phyloP scores from a whole-genome alignment of 2,329 filamentous ascomycete species.

The Diplocarpon rosae region DNA sequence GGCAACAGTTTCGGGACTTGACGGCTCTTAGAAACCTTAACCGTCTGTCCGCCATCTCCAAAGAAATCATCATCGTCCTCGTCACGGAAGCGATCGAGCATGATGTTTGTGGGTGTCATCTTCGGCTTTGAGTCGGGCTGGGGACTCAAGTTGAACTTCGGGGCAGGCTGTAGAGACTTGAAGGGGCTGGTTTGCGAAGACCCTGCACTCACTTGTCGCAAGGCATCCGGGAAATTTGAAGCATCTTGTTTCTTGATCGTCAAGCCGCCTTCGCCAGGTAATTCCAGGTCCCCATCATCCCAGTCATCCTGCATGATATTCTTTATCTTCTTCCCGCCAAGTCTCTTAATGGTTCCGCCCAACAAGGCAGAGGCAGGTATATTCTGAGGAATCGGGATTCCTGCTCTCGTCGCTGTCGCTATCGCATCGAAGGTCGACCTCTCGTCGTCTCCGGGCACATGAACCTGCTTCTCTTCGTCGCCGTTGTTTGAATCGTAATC shows the following conservation, averaged over 20 bases:
- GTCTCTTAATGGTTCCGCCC: slow-evolving; percentile 84
- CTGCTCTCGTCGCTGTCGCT: slow-evolving; percentile 73
- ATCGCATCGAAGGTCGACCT: slow-evolving; percentile 77
- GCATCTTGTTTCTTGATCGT: slow-evolving; percentile 54
- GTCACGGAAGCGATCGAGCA: slow-evolving; percentile 55
- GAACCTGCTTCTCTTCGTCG: slow-evolving; percentile 81
- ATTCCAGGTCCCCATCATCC: slow-evolving; percentile 65
- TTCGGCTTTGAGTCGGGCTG: slow-evolving; percentile 19
- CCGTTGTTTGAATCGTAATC: slow-evolving; percentile 66
- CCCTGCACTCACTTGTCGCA: slow-evolving; percentile 47
- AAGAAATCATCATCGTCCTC: slow-evolving; percentile 52
- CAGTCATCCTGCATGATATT: slow-evolving; percentile 70
- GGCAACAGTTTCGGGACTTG: slow-evolving; percentile 40
- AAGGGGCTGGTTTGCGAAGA: slow-evolving; percentile 43
- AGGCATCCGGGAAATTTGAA: slow-evolving; percentile 52
- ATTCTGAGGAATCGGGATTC: slow-evolving; percentile 81
- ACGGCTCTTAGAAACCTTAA: slow-evolving; percentile 53
- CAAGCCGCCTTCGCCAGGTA: slow-evolving; percentile 49
- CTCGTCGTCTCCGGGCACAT: slow-evolving; percentile 77
- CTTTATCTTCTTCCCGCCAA: slow-evolving; percentile 65
- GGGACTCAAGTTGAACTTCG: slow-evolving; percentile 23
- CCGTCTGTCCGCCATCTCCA: slow-evolving; percentile 52
- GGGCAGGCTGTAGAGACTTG: slow-evolving; percentile 30
- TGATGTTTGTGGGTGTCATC: slow-evolving; percentile 33
- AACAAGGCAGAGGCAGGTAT: slow-evolving; percentile 81